Conservation (phyloP, 2,329 filamentous ascomycete genomes). For the Ambrosiella beaveri region DNA sequence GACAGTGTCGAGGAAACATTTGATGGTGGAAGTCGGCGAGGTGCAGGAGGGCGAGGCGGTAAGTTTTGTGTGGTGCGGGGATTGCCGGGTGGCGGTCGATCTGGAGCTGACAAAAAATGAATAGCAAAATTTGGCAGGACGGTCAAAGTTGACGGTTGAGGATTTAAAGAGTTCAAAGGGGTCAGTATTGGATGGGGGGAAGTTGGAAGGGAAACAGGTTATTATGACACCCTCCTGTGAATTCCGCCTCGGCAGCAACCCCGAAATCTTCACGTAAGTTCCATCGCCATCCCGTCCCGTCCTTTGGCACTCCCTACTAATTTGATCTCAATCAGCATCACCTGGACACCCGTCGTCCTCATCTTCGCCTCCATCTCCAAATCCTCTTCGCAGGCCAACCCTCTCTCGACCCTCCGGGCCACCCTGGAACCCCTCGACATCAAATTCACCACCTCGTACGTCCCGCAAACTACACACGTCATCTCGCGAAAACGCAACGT, state of each 20-base stretch:
- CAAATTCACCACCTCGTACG: constrained; percentile 62
- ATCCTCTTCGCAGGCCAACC: constrained; percentile 44
- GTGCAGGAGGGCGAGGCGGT: constrained; percentile 53
- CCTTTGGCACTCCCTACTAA: not conserved
- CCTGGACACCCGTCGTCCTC: constrained; percentile 66
- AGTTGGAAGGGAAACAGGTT: constrained; percentile 44
- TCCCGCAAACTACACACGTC: constrained; percentile 63
- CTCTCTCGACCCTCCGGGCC: constrained; percentile 42
- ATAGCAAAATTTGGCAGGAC: constrained; percentile 43
- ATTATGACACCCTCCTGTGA: constrained; percentile 39
- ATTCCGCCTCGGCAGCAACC: constrained; percentile 44
- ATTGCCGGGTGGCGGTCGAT: not conserved
- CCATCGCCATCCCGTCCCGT: not conserved
- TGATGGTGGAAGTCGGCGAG: constrained; percentile 54
- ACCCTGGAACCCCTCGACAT: constrained; percentile 73
- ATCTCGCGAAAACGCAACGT: constrained; percentile 83
- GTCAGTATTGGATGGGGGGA: constrained; percentile 57
- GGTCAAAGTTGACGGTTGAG: constrained; percentile 54
- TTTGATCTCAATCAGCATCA: constrained; percentile 37
- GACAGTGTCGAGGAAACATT: constrained; percentile 75
- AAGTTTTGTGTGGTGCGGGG: constrained; percentile 17
- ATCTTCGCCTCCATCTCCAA: constrained; percentile 62
- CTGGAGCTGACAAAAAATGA: not conserved
- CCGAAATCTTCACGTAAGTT: not conserved
- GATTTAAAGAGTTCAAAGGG: constrained; percentile 76